Conservation (phyloP, 108 stramenopile species). For the Cylindrotheca fusiformis region DNA sequence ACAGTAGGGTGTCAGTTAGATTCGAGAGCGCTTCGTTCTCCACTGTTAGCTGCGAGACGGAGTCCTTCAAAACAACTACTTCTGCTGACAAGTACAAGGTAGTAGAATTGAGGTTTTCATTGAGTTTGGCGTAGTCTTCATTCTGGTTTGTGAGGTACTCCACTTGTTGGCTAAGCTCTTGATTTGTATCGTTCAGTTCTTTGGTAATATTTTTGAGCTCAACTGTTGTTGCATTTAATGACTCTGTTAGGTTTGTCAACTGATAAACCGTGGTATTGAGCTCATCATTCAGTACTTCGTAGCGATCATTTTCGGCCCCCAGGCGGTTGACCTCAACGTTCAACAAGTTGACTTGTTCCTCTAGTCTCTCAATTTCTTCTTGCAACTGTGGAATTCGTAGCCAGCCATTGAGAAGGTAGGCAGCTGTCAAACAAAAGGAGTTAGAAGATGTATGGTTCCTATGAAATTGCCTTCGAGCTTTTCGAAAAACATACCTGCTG, state of each 20-base stretch:
- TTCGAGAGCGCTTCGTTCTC: slow-evolving; percentile 15
- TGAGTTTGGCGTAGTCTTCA: slow-evolving; percentile 6
- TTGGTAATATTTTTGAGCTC: slow-evolving; percentile 15
- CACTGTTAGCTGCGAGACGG: slow-evolving; percentile 5
- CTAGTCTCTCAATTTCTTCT: slow-evolving; percentile 27
- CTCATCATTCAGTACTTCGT: slow-evolving; percentile 19
- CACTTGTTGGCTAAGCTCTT: slow-evolving; percentile 10
- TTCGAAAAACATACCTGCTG: too few relatives aligned
- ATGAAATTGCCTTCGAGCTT: too few relatives aligned
- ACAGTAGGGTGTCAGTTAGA: slow-evolving; percentile 8
- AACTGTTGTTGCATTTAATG: slow-evolving; percentile 15
- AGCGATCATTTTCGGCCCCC: slow-evolving; percentile 19
- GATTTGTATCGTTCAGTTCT: slow-evolving; percentile 14
- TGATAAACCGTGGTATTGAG: slow-evolving; percentile 20
- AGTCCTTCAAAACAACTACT: slow-evolving; percentile 2
- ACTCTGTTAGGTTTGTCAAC: slow-evolving; percentile 14
- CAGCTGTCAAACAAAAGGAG: too few relatives aligned
- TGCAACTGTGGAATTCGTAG: slow-evolving; percentile 33
- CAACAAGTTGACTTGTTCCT: slow-evolving; percentile 26
- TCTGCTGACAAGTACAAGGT: slow-evolving; percentile 3
- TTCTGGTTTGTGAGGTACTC: slow-evolving; percentile 13
- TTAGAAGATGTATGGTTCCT: too few relatives aligned
- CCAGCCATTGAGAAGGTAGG: too few relatives aligned
- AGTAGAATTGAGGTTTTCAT: slow-evolving; percentile 12
- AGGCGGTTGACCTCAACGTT: slow-evolving; percentile 28